A percentile compares a stretch with the other conserved stretches of the same genome.
Conservation (phyloP, 2,329 filamentous ascomycete species). For the Ceratocystis harringtonii region DNA sequence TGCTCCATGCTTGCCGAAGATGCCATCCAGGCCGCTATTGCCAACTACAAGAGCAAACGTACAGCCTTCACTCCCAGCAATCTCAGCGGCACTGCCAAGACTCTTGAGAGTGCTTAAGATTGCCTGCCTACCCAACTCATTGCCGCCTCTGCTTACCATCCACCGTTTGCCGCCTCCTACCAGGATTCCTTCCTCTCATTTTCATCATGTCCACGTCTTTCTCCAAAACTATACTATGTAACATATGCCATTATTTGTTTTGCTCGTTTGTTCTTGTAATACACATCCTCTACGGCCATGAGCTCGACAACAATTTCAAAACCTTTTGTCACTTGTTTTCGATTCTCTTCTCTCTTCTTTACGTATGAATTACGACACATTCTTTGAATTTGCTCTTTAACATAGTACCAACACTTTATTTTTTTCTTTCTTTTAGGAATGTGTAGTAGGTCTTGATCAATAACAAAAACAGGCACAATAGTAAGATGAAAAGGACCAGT, state of each 20-base stretch:
- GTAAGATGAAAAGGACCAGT: too few relatives aligned
- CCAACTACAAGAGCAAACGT: conserved; percentile 76
- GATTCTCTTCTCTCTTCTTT: neutral
- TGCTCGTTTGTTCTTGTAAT: neutral
- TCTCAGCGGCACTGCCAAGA: conserved; percentile 53
- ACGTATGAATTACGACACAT: neutral
- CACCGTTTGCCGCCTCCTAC: neutral
- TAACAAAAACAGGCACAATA: neutral
- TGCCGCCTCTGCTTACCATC: neutral
- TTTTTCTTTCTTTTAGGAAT: neutral
- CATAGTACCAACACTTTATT: neutral
- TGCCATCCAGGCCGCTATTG: conserved; percentile 80
- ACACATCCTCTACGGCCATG: neutral
- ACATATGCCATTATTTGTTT: neutral
- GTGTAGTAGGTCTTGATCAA: neutral
- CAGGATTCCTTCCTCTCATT: neutral
- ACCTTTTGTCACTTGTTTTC: neutral
- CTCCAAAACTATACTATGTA: neutral
- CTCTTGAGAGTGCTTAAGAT: conserved; percentile 9
- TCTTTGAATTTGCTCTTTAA: neutral
- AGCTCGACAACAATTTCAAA: neutral
- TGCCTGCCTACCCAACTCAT: neutral
- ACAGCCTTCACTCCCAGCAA: conserved; percentile 44
- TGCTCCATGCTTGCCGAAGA: conserved; percentile 88
- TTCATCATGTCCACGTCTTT: neutral